Evolutionary conservation across 2,329 filamentous ascomycete genomes (phyloP), one percentile per base, ranked within the genome.

Genomic region (Knufia petricola): DNA sequence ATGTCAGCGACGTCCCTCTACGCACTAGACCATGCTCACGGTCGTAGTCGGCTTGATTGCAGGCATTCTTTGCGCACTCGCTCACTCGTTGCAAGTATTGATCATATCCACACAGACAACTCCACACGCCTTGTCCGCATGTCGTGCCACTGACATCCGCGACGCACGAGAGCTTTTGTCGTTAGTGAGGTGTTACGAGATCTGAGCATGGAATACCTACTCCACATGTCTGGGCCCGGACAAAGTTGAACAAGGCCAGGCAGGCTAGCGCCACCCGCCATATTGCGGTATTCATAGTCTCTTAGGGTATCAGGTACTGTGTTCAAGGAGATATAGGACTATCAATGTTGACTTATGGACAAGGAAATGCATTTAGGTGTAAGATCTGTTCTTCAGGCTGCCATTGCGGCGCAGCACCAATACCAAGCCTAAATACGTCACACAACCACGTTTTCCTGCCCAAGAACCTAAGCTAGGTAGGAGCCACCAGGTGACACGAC

Each of bases 41-140:
- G 48, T 56, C 46, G 42, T 57, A 55, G 36, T 55, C 50, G 4
- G 55, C 47, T 9, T 48, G 50, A 46, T 55, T 52, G 47, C 55
- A 57, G 10, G 49, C 47, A 1, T 52, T 37, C 17, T 50, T 23
- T 3, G 52, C 54, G 42, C 56, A 58, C 17, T 51, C 52, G 38
- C 53, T 55, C 45, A 57, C 34, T 13, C 48, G 42, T 34, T 56
- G 50, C 21, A 58, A 50, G 20, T 57, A 58, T 30, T 48, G 49
- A 37, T 52, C 39, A 28, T 55, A 45, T 23, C 47, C 46, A 37
- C 56, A 58, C n/a, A 58, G 50, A 41, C 56, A 58, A 34, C 53
- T 34, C 56, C 56, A 58, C 50, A 57, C 40, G 28, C 51, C 55
- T 48, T 46, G 53, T 15, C 38, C 24, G 42, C 55, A 58, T 13